Conservation (phyloP, 208 protist species). For the Trichomonas gallinae region DNA sequence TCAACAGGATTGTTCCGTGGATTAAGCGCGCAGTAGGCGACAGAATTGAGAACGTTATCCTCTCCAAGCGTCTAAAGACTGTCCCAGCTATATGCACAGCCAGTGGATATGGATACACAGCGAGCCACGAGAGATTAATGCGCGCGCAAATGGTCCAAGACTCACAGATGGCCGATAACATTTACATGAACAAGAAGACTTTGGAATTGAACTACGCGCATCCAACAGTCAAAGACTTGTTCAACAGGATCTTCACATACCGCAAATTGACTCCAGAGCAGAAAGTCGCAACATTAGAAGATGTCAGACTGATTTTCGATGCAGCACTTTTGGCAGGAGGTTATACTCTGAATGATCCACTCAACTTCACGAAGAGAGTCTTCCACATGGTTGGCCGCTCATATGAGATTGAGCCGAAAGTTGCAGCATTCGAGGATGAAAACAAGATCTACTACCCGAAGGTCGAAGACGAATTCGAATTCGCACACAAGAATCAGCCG, state of each 20-base stretch:
- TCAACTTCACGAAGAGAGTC: slow-evolving; percentile 1
- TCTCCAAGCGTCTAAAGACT: slow-evolving; percentile 36
- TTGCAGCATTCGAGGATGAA: neutral
- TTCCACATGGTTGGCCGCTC: neutral
- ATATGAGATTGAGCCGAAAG: neutral
- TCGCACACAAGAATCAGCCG: neutral
- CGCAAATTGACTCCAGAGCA: neutral
- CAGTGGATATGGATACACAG: slow-evolving; percentile 38
- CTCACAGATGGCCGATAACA: neutral
- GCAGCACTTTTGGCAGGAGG: neutral
- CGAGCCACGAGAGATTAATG: slow-evolving; percentile 33
- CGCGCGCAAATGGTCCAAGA: slow-evolving; percentile 27
- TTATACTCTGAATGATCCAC: neutral
- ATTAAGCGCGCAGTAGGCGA: slow-evolving; percentile 32
- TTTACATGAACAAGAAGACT: slow-evolving; percentile 4
- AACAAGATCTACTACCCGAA: neutral
- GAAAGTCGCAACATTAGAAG: neutral
- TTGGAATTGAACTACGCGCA: slow-evolving; percentile 27
- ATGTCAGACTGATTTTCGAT: neutral
- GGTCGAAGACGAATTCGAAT: slow-evolving; percentile 6
- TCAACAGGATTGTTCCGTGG: slow-evolving; percentile 28
- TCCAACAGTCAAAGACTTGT: slow-evolving; percentile 28
- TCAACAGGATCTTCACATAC: neutral
- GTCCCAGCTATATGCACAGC: slow-evolving; percentile 34
- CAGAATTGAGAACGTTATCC: slow-evolving; percentile 29